Evolutionary conservation across 768 basidiomycete species (phyloP).

Genomic region (Solioccasus polychromus): DNA sequence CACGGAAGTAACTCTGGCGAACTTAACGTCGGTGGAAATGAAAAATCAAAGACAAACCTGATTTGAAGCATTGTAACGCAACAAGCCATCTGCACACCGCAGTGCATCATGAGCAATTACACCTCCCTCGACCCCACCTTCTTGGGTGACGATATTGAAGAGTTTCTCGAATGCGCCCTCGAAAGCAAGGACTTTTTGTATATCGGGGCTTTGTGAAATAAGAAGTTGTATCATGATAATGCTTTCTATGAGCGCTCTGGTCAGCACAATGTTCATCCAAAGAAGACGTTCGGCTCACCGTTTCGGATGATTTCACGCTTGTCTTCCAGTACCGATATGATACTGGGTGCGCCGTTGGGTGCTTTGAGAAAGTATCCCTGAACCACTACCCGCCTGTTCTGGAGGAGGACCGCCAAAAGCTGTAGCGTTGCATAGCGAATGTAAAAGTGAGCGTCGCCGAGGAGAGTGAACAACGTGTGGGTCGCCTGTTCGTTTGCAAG

Average conservation of each 20-base stretch:
- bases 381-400: conserved; percentile 75
- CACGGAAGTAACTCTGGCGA: conserved; percentile 90
- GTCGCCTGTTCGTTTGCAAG: conserved; percentile 68
- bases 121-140: conserved; percentile 92
- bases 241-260: conserved; percentile 53
- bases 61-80: conserved; percentile 92
- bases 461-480: conserved; percentile 73
- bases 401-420: conserved; percentile 73
- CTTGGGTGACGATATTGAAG: conserved; percentile 80
- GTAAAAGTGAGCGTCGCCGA: conserved; percentile 79
- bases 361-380: conserved; percentile 93
- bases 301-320: conserved; percentile 86
- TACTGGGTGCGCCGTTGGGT: conserved; percentile 68
- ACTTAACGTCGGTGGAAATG: conserved; percentile 13
- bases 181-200: conserved; percentile 96
- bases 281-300: conserved; percentile 46
- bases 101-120: conserved; percentile 84
- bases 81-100: conserved; percentile 76
- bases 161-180: conserved; percentile 96
- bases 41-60: conserved; percentile 52
- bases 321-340: conserved; percentile 77
- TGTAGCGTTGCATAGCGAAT: conserved; percentile 82
- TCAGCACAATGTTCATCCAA: conserved; percentile 5
- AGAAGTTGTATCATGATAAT: conserved; percentile 80
- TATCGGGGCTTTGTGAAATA: conserved; percentile 83